Conservation (phyloP, 2,329 filamentous ascomycete genomes). For the Blastomyces emzantsi region DNA sequence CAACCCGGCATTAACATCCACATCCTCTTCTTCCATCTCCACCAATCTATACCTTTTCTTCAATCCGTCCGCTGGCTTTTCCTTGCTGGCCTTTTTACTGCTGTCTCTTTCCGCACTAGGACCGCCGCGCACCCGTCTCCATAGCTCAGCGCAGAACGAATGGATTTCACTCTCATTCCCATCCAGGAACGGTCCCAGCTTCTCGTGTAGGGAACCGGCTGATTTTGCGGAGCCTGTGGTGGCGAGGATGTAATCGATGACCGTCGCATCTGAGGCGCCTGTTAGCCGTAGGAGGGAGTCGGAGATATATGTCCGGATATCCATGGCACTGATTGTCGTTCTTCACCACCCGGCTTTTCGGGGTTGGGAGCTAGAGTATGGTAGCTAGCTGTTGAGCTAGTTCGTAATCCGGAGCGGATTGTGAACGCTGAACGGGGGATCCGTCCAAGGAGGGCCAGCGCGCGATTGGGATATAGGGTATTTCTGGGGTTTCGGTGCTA, state of each 20-base stretch:
- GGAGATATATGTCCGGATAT: conserved; percentile 37
- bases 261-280: conserved; percentile 47
- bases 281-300: conserved; percentile 46
- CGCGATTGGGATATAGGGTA: not conserved
- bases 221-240: conserved; percentile 46
- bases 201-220: conserved; percentile 40
- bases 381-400: not conserved
- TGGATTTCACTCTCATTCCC: conserved; percentile 39
- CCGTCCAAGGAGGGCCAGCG: not conserved
- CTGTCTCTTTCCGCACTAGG: conserved; percentile 13
- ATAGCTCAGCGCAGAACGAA: conserved; percentile 42
- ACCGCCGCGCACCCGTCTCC: conserved; percentile 26
- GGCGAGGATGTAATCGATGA: conserved; percentile 49
- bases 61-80: conserved; percentile 14
- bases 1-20: conserved; percentile 22
- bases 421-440: not conserved
- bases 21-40: conserved; percentile 44
- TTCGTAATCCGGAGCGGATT: not conserved
- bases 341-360: not conserved
- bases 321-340: conserved; percentile 24
- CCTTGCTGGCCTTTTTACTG: not conserved
- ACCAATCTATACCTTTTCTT: conserved; percentile 43
- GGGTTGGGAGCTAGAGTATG: not conserved
- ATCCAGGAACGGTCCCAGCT: conserved; percentile 46
- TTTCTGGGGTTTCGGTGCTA: not conserved